Percentiles rank a stretch among this genome's conserved stretches.
Conservation (phyloP, 139 green algal genomes). For the Chlamydomonas sp. region DNA sequence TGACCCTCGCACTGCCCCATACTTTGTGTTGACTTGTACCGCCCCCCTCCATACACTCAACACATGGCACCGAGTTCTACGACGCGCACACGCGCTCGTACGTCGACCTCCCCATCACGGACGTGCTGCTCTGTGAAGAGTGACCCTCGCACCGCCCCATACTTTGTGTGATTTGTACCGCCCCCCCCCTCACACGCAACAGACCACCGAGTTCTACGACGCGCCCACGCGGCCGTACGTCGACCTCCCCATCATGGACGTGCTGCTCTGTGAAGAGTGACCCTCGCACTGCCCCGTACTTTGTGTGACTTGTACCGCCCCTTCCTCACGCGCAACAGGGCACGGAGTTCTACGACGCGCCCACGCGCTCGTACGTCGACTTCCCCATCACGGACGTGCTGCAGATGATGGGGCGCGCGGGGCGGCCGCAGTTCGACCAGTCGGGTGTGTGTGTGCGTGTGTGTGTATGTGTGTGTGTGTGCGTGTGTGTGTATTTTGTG, state of each 20-base stretch:
- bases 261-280: no score
- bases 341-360: conserved; percentile 89
- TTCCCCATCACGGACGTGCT: conserved; percentile 94
- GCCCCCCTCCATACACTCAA: no score
- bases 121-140: conserved; percentile 84
- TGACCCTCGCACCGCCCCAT: no score
- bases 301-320: no score
- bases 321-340: conserved; percentile 92
- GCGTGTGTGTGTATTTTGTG: no score
- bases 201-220: conserved; percentile 94
- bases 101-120: conserved; percentile 92
- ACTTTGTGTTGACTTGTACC: no score
- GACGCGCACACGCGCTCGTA: conserved; percentile 72
- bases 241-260: conserved; percentile 93
- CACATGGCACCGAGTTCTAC: conserved; percentile 84
- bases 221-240: conserved; percentile 70
- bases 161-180: no score
- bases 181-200: no score
- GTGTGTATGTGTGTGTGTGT: no score
- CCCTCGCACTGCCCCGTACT: no score
- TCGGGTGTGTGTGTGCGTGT: conserved; percentile 50
- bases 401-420: conserved; percentile 83
- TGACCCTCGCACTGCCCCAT: no score
- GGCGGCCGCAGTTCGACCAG: conserved; percentile 87
- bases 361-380: conserved; percentile 75